phyloP scores from a whole-genome alignment of 1,284 basidiomycete species.

The Coniferiporia sulphurascens region DNA sequence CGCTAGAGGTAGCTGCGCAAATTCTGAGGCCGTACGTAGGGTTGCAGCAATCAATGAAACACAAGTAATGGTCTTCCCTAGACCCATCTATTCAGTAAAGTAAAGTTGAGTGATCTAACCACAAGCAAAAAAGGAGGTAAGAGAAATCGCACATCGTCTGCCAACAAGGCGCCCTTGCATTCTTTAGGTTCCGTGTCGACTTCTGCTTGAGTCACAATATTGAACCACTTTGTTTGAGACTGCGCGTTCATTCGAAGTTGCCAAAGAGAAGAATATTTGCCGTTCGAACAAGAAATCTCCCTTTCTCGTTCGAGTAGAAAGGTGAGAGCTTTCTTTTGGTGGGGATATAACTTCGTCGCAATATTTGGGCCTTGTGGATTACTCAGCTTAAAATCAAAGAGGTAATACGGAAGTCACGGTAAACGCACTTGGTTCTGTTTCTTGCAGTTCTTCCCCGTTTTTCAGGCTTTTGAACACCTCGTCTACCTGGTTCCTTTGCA shows the following conservation, averaged over 20 bases:
- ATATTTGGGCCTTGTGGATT: conserved; percentile 62
- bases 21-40: conserved; percentile 62
- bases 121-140: too few species aligned
- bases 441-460: conserved; percentile 80
- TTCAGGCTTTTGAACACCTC: conserved; percentile 88
- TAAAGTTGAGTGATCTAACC: background rate
- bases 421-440: conserved; percentile 76
- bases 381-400: background rate
- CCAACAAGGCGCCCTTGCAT: conserved; percentile 87
- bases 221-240: conserved; percentile 60
- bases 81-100: conserved; percentile 72
- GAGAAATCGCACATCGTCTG: conserved; percentile 74
- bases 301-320: conserved; percentile 94
- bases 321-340: conserved; percentile 97
- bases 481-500: conserved; percentile 91
- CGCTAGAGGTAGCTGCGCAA: conserved; percentile 55
- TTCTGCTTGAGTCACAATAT: conserved; percentile 84
- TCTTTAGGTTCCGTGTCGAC: conserved; percentile 64
- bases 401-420: conserved; percentile 11
- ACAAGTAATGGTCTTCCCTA: conserved; percentile 95
- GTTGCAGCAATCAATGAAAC: conserved; percentile 91
- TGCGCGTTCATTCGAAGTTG: conserved; percentile 51
- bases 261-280: conserved; percentile 74
- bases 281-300: conserved; percentile 51
- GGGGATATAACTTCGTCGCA: conserved; percentile 88